These are phyloP conservation scores for carrot (Daucus carota) DNA, from an alignment of 129 eudicot genomes.

Conservation along the genomic window DH1_v3.0 NC_030386.2:5398001-5398500, in stretches of 20 bases:
- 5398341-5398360: background rate
- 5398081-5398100: background rate
- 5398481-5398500: constrained; percentile 70
- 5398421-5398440: constrained; percentile 74
- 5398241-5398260: background rate
- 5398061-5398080: background rate
- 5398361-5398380: constrained; percentile 30
- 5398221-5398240: background rate
- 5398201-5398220: background rate
- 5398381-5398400: constrained; percentile 66
- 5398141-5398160: background rate
- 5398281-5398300: background rate
- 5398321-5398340: background rate
- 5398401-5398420: constrained; percentile 64
- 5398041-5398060: background rate
- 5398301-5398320: background rate
- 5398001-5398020: background rate
- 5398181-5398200: background rate
- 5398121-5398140: background rate
- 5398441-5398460: constrained; percentile 73
- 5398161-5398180: background rate
- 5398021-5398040: background rate
- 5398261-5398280: background rate
- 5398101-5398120: background rate
- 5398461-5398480: constrained; percentile 62